phyloP scores from a whole-genome alignment of 2,329 filamentous ascomycete genomes.

The Colletotrichum eremochloae region DNA sequence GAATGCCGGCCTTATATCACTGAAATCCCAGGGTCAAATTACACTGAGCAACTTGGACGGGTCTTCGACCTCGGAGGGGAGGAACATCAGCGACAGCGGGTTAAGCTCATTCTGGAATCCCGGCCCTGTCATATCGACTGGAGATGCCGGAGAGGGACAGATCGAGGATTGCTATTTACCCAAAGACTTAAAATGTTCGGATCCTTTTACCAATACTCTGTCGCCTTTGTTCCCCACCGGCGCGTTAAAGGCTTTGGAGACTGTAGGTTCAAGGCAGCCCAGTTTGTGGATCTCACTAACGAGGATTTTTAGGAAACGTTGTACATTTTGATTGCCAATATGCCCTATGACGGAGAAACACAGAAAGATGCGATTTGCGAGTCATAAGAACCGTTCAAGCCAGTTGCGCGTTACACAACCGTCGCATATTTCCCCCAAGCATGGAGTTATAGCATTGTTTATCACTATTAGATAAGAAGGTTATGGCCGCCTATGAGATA shows the following conservation, averaged over 20 bases:
- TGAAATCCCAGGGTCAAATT: neutral
- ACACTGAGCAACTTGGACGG: too few species aligned
- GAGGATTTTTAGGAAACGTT: neutral
- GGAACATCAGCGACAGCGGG: neutral
- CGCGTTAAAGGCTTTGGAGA: neutral
- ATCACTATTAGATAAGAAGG: neutral
- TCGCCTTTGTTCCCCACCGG: neutral
- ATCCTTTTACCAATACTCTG: fast-evolving
- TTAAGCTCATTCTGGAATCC: neutral
- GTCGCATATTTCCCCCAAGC: too few species aligned
- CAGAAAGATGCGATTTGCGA: neutral
- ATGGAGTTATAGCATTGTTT: too few species aligned
- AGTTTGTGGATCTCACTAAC: neutral
- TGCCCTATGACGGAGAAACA: neutral
- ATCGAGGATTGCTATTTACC: too few species aligned
- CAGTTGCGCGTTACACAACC: too few species aligned
- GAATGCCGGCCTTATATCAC: neutral
- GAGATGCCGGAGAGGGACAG: neutral
- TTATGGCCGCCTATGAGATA: neutral
- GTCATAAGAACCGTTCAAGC: too few species aligned
- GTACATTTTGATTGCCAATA: neutral
- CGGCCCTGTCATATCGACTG: neutral
- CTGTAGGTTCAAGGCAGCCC: neutral
- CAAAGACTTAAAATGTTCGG: neutral
- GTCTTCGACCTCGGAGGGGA: neutral